phyloP scores from a whole-genome alignment of 192 early-diverging fungal species.

The Mortierella antarctica region DNA sequence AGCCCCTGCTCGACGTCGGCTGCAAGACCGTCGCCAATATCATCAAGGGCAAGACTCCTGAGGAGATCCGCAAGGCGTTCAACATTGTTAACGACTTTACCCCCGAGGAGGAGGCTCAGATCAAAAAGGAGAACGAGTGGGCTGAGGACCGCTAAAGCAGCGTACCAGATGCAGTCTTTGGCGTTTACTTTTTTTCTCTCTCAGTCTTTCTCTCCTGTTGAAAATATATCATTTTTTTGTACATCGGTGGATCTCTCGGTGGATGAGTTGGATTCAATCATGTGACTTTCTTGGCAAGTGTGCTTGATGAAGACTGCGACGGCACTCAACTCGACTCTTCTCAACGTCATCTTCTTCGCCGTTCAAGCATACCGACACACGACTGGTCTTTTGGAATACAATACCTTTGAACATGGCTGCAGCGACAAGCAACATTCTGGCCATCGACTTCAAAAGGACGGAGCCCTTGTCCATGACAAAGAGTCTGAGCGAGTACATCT shows the following conservation, averaged over 20 bases:
- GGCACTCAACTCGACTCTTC: too few relatives aligned
- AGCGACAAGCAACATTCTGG: constrained; percentile 62
- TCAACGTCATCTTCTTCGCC: background rate
- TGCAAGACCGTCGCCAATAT: constrained; percentile 93
- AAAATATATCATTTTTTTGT: background rate
- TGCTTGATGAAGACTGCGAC: too few relatives aligned
- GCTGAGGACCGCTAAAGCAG: constrained; percentile 62
- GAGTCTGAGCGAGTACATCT: constrained; percentile 75
- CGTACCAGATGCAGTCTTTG: background rate
- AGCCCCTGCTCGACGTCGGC: constrained; percentile 70
- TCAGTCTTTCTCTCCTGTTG: background rate
- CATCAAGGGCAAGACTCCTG: constrained; percentile 89
- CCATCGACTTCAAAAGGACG: constrained; percentile 67
- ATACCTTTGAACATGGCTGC: background rate
- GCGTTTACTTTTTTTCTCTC: background rate
- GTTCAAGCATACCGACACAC: background rate
- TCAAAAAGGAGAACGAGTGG: constrained; percentile 73
- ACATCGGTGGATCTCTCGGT: too few relatives aligned
- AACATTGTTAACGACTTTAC: constrained; percentile 79
- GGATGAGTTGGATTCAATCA: too few relatives aligned
- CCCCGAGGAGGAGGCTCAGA: constrained; percentile 75
- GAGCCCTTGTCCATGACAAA: constrained; percentile 69
- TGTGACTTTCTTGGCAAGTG: too few relatives aligned
- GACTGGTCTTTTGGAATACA: background rate
- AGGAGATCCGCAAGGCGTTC: constrained; percentile 85